Conservation (phyloP, 108 stramenopile genomes). For the Cafeteria roenbergensis region DNA sequence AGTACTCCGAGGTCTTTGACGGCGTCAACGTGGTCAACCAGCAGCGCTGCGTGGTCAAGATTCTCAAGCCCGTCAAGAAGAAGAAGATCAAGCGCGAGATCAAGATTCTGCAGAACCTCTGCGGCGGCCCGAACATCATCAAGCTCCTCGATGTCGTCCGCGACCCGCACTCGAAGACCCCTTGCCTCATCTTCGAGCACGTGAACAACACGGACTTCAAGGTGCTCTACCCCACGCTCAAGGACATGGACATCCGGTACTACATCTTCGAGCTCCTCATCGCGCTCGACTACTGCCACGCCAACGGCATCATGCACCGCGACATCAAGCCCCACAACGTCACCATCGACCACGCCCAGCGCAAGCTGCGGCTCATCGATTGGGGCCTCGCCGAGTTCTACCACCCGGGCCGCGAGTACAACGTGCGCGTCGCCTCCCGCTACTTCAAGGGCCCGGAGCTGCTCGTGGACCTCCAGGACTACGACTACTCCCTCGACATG, state of each 20-base stretch:
- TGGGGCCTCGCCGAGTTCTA: slow-evolving; percentile 99
- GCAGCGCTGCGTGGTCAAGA: slow-evolving; percentile 96
- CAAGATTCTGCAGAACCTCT: slow-evolving; percentile 98
- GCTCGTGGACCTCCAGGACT: slow-evolving; percentile 96
- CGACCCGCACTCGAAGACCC: slow-evolving; percentile 97
- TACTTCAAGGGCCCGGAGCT: slow-evolving; percentile 99
- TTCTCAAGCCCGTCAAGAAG: slow-evolving; percentile 99
- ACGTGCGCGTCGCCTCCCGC: slow-evolving; percentile 94
- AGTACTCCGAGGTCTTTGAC: slow-evolving; percentile 97
- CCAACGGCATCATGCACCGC: slow-evolving; percentile 98
- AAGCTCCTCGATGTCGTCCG: slow-evolving; percentile 94
- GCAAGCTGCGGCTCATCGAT: slow-evolving; percentile 92
- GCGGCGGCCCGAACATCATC: slow-evolving; percentile 97
- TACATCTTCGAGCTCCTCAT: slow-evolving; percentile 97
- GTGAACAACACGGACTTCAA: slow-evolving; percentile 99
- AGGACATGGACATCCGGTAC: slow-evolving; percentile 95
- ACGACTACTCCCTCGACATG: slow-evolving; percentile 99
- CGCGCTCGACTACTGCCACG: slow-evolving; percentile 97
- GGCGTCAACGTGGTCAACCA: slow-evolving; percentile 83
- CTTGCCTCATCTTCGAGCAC: slow-evolving; percentile 93
- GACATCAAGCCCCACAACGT: slow-evolving; percentile 99
- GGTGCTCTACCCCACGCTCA: slow-evolving; percentile 88
- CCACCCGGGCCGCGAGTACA: slow-evolving; percentile 98
- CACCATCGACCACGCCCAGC: slow-evolving; percentile 96
- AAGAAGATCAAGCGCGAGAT: slow-evolving; percentile 97